Evolutionary conservation across 176 grass and related monocot genomes (phyloP).

Genomic region (Ampelocalamus luodianensis): DNA sequence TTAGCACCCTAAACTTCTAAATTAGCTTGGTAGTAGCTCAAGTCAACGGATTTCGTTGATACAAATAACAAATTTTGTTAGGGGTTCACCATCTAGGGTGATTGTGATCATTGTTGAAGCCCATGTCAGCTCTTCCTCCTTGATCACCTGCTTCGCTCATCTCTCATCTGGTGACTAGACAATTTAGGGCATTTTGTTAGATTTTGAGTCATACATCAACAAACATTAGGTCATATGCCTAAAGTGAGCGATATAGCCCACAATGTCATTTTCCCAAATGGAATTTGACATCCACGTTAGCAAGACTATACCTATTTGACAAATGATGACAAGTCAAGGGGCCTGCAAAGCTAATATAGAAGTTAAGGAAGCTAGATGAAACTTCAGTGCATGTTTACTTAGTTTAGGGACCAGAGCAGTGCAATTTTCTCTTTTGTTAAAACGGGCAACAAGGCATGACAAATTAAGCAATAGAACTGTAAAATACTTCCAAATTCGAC

Average conservation of each 20-base stretch:
- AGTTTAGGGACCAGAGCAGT: background rate
- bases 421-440: background rate
- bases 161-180: background rate
- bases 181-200: background rate
- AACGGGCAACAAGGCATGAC: background rate
- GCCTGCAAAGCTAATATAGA: background rate
- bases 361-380: background rate
- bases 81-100: background rate
- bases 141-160: background rate
- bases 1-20: background rate
- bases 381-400: background rate
- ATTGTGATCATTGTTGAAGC: background rate
- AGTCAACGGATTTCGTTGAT: background rate
- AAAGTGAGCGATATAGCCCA: background rate
- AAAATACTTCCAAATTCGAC: background rate
- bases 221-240: background rate
- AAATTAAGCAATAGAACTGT: background rate
- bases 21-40: constrained; percentile 2
- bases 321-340: background rate
- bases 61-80: background rate
- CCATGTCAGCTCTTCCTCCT: background rate
- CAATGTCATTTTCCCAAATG: background rate
- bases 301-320: background rate
- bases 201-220: background rate
- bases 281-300: background rate